These are phyloP conservation scores for Diaporthe citri DNA, from an alignment of 2,329 filamentous ascomycete species.

Conservation along the genomic window DNA sequence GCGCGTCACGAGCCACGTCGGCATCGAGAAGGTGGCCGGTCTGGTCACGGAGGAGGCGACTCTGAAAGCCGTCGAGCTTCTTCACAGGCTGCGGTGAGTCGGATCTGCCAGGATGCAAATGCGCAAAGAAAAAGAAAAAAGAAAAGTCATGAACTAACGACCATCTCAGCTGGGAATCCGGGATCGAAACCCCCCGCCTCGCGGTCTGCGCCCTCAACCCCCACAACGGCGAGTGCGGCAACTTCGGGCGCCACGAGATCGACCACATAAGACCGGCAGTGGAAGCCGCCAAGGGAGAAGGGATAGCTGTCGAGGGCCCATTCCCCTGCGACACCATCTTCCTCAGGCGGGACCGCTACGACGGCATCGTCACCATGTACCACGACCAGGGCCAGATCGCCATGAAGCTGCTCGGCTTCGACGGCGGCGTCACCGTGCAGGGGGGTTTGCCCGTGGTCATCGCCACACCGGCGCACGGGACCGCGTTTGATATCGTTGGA, in stretches of 20 bases:
- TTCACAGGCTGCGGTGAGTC: constrained; percentile 45
- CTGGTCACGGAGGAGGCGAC: constrained; percentile 46
- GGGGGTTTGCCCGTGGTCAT: constrained; percentile 49
- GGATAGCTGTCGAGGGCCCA: constrained; percentile 49
- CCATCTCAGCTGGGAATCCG: constrained; percentile 47
- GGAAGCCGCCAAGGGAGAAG: constrained; percentile 43
- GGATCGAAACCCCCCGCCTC: constrained; percentile 47
- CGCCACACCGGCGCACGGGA: constrained; percentile 49
- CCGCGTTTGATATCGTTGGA: constrained; percentile 49
- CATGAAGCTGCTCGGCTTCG: constrained; percentile 51
- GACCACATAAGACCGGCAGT: constrained; percentile 50
- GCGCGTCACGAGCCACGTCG: constrained; percentile 50
- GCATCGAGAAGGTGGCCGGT: constrained; percentile 47
- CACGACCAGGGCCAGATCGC: constrained; percentile 54
- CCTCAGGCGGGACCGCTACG: constrained; percentile 48
- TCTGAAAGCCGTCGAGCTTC: constrained; percentile 46
- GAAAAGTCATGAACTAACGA: not conserved
- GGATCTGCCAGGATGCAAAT: not conserved
- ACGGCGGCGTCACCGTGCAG: constrained; percentile 51
- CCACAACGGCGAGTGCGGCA: constrained; percentile 51
- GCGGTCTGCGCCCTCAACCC: constrained; percentile 52
- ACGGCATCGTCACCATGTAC: constrained; percentile 53
- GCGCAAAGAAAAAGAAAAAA: not conserved
- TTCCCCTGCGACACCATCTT: constrained; percentile 53
- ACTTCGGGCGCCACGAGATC: constrained; percentile 50